These are phyloP conservation scores for Solanum appendiculatum DNA, from an alignment of 257 asterid species.

Conservation along the genomic window DNA sequence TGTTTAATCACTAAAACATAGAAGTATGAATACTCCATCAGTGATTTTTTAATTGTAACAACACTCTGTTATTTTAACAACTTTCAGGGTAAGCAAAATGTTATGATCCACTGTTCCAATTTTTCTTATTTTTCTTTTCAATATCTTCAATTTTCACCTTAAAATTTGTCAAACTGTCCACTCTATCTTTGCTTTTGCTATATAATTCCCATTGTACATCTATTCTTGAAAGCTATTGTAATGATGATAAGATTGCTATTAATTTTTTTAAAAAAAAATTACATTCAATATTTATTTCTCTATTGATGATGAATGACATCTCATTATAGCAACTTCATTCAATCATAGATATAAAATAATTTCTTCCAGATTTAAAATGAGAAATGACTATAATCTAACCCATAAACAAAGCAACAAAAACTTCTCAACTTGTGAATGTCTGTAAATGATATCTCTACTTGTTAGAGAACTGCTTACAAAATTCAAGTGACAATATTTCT, in stretches of 20 bases:
- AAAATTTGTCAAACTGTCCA: not conserved
- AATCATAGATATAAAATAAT: not conserved
- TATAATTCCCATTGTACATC: not conserved
- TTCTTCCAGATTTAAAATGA: not conserved
- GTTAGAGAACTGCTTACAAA: not conserved
- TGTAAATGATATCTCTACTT: not conserved
- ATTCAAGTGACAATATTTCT: not conserved
- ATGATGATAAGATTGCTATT: not conserved
- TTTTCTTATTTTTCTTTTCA: not conserved
- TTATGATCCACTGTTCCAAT: not conserved
- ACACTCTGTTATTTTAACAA: not conserved
- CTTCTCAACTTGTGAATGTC: too few relatives aligned
- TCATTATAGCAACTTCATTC: not conserved
- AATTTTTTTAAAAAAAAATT: too few relatives aligned
- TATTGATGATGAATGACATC: not conserved
- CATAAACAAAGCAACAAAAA: too few relatives aligned
- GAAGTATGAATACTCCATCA: not conserved
- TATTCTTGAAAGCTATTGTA: not conserved
- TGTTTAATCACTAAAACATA: not conserved
- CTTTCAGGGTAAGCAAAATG: not conserved
- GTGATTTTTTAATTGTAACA: too few relatives aligned
- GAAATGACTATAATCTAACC: too few relatives aligned
- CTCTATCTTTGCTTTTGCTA: too few relatives aligned
- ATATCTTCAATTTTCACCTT: not conserved
- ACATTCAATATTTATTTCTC: too few relatives aligned